Conservation (phyloP, 2,329 filamentous ascomycete genomes). For the Trichoderma koningii region DNA sequence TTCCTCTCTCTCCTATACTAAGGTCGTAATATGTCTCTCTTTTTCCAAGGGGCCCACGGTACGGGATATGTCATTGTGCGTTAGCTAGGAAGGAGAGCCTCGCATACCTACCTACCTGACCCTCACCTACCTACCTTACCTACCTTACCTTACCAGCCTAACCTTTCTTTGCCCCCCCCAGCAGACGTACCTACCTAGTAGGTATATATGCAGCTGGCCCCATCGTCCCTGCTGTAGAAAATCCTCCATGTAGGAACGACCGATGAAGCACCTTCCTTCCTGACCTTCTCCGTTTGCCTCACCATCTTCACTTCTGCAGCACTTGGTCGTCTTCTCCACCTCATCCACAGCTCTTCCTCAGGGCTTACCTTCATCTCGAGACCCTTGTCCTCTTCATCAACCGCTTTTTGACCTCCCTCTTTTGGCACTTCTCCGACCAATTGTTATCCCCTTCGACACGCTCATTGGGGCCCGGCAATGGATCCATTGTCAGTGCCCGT, state of each 20-base stretch:
- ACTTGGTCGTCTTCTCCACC: not conserved
- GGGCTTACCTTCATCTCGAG: not conserved
- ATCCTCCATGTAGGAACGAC: not conserved
- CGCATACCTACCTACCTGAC: not conserved
- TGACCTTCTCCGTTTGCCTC: not conserved
- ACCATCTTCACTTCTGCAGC: not conserved
- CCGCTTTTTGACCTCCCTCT: not conserved
- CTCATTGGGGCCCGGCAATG: conserved; percentile 12
- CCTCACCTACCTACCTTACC: too few relatives aligned
- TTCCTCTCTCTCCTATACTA: too few relatives aligned
- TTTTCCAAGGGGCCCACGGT: not conserved
- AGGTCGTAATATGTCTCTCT: too few relatives aligned
- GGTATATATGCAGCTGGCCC: conserved; percentile 19
- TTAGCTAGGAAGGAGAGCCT: conserved; percentile 17
- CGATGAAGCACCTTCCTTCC: conserved; percentile 9
- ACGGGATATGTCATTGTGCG: conserved; percentile 17
- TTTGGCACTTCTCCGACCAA: not conserved
- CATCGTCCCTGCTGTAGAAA: conserved; percentile 26
- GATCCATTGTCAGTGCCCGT: conserved; percentile 18
- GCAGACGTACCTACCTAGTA: not conserved
- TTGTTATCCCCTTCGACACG: not conserved
- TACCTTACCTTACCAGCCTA: too few relatives aligned
- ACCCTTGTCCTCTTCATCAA: not conserved
- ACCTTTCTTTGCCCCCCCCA: not conserved
- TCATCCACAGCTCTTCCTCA: not conserved